Conservation (phyloP, 108 stramenopile genomes). For the Asterionellopsis glacialis region DNA sequence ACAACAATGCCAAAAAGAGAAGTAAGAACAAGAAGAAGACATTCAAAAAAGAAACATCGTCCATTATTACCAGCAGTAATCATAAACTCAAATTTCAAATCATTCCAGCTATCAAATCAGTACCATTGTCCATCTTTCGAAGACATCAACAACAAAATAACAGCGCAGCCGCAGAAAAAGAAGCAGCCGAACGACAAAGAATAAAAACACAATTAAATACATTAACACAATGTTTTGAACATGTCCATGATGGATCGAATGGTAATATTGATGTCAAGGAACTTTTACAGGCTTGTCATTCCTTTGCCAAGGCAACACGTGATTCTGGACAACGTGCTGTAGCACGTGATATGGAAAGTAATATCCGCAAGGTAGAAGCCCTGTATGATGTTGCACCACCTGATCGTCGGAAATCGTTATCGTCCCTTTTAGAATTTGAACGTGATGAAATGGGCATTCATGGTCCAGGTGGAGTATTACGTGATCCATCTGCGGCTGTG, state of each 20-base stretch:
- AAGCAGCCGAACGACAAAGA: too few species aligned
- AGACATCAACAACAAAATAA: too few species aligned
- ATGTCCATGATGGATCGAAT: constrained; percentile 10
- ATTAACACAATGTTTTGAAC: too few species aligned
- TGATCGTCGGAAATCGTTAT: constrained; percentile 21
- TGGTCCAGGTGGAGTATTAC: constrained; percentile 9
- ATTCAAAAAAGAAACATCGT: too few species aligned
- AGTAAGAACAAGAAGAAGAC: too few species aligned
- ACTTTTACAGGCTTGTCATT: constrained; percentile 39
- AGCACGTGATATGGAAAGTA: constrained; percentile 46
- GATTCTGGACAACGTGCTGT: constrained; percentile 30
- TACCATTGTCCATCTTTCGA: too few species aligned
- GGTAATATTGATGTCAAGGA: constrained; percentile 38
- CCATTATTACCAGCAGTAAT: too few species aligned
- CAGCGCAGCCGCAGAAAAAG: too few species aligned
- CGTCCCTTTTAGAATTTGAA: constrained; percentile 33
- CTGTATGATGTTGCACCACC: constrained; percentile 29
- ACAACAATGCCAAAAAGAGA: too few species aligned
- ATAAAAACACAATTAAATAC: too few species aligned
- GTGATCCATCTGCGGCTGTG: constrained; percentile 55
- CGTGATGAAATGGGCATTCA: constrained; percentile 22
- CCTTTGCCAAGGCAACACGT: constrained; percentile 32
- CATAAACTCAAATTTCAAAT: too few species aligned
- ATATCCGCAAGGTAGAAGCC: constrained; percentile 43
- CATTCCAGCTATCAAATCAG: too few species aligned